phyloP scores from a whole-genome alignment of 441 rosid species.

The Omphalea diandra region DNA sequence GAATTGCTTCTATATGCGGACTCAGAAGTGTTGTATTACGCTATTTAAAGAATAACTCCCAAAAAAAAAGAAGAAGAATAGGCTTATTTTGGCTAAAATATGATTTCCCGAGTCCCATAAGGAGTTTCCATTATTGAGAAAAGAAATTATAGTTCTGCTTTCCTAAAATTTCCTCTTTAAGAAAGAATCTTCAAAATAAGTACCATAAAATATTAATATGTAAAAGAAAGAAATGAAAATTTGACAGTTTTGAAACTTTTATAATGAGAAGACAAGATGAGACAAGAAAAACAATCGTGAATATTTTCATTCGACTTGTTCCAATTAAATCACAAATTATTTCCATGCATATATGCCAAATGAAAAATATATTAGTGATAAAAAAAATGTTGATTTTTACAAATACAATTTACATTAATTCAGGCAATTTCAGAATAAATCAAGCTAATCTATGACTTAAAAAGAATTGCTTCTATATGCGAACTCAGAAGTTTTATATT shows the following conservation, averaged over 20 bases:
- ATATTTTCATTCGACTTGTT: constrained; percentile 6
- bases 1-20: too few relatives aligned
- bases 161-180: too few relatives aligned
- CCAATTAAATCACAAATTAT: not conserved
- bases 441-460: not conserved
- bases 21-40: too few relatives aligned
- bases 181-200: too few relatives aligned
- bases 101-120: not conserved
- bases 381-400: not conserved
- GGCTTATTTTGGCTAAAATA: not conserved
- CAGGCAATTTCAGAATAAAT: not conserved
- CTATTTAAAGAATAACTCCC: not conserved
- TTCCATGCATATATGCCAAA: constrained; percentile 7
- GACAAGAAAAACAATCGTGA: not conserved
- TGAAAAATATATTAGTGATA: constrained; percentile 1
- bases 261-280: not conserved
- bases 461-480: not conserved
- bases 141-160: too few relatives aligned
- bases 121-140: too few relatives aligned
- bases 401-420: not conserved
- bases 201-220: too few relatives aligned
- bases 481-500: not conserved
- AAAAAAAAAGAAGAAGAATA: not conserved
- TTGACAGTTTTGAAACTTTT: not conserved
- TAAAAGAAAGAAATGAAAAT: too few relatives aligned